A percentile compares a stretch with the other conserved stretches of the same genome.
Evolutionary conservation across 257 asterid species (phyloP).

Genomic region (Striga asiatica): DNA sequence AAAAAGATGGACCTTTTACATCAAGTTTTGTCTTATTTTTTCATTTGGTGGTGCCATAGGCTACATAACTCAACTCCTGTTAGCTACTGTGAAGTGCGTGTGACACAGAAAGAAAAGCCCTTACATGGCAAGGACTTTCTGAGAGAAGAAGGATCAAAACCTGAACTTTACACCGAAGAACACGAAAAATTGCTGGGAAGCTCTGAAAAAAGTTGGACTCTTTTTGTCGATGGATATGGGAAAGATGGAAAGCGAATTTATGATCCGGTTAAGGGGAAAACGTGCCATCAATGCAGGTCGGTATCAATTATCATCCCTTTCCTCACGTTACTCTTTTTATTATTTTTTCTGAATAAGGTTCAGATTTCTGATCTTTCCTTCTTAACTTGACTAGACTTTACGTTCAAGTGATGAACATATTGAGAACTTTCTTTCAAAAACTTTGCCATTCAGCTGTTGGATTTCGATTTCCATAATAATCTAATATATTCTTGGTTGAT

Average conservation of each 20-base stretch:
- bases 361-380: not conserved
- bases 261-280: slow-evolving; percentile 72
- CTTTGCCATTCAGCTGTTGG: too few relatives aligned
- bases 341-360: not conserved
- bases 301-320: slow-evolving; percentile 8
- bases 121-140: slow-evolving; percentile 21
- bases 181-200: slow-evolving; percentile 77
- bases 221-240: slow-evolving; percentile 81
- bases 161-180: slow-evolving; percentile 81
- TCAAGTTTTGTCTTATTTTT: too few relatives aligned
- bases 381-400: slow-evolving; percentile 4
- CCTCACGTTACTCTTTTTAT: not conserved
- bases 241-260: slow-evolving; percentile 80
- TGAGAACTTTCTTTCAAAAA: too few relatives aligned
- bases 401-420: not conserved
- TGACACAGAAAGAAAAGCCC: slow-evolving; percentile 27
- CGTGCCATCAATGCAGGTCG: slow-evolving; percentile 97
- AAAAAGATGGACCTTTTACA: too few relatives aligned
- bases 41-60: slow-evolving; percentile 29
- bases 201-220: slow-evolving; percentile 70
- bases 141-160: slow-evolving; percentile 63
- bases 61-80: slow-evolving; percentile 68
- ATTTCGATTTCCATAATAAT: too few relatives aligned
- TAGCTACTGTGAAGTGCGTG: slow-evolving; percentile 49
- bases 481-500: too few relatives aligned